Evolutionary conservation across 192 early-diverging fungal genomes (phyloP), one percentile per base, ranked within the genome.

Genomic region (Funneliformis geosporum): DNA sequence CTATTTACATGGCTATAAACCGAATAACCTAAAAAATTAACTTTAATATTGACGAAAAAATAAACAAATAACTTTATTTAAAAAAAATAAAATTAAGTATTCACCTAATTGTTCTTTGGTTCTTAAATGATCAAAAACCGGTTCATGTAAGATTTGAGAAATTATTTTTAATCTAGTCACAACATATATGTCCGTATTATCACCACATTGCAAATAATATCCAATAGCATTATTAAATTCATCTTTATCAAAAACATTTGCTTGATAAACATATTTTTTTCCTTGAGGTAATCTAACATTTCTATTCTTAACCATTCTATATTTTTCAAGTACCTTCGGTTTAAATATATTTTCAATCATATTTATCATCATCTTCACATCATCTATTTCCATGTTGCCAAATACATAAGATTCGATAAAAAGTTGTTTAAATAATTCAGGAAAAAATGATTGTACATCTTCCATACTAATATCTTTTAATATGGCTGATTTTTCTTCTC

Each of bases 171-270:
- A 83, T 18, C 90, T 82, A 44, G 89, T 90, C 42, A 96, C 93
- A 40, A 90, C 83, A 25, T 85, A 79, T 43, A 80, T 87, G 79
- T 96, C 85, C 8, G 87, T 86, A 38, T 89, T 87, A 79, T 90
- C 87, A 4, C 97, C 96, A 42, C 96, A 85, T 79, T 96, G 94
- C 23, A 96, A 79, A 76, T 92, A 94, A 84, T 95, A 89, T 67
- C 96, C 95, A 44, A 97, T 90, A 40, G 94, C 92, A 72, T 93
- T 96, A 81, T 99, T 98, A 50, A 96, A 83, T 82, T 99, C 94
- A 61, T 92, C 87, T 25, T 88, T 82, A 80, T 97, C 95, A 0
- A 91, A 90, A 1, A 94, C 92, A 27, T 86, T 75, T 23, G 83
- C 87, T 60, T 86, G 80, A 64, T 89, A 87, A 11, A 87, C 85